Conservation (phyloP, 768 basidiomycete genomes). For the Suillus subaureus region DNA sequence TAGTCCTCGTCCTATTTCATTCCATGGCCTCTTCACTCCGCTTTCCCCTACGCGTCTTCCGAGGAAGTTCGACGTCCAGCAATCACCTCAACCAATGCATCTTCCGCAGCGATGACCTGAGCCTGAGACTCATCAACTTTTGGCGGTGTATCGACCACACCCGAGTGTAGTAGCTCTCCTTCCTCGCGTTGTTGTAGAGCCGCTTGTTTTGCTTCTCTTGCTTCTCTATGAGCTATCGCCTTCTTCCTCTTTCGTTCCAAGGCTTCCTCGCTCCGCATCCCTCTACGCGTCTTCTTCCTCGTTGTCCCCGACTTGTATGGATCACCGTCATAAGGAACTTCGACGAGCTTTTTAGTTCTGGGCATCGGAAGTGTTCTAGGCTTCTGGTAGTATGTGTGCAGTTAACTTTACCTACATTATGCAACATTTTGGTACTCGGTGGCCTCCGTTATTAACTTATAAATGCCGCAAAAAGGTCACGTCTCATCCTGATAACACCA, state of each 20-base stretch:
- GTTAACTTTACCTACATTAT: not conserved
- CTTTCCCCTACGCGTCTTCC: not conserved
- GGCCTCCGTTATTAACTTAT: not conserved
- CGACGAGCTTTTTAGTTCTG: not conserved
- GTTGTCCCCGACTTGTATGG: not conserved
- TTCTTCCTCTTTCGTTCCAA: not conserved
- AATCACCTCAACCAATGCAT: not conserved
- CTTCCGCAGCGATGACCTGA: not conserved
- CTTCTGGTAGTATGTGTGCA: not conserved
- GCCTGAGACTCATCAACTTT: not conserved
- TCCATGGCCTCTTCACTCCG: not conserved
- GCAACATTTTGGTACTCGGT: not conserved
- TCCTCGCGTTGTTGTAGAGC: not conserved
- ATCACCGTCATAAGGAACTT: not conserved
- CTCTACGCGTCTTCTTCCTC: not conserved
- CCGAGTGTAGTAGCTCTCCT: not conserved
- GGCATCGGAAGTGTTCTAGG: not conserved
- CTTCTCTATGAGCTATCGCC: too few species aligned
- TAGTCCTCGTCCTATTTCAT: not conserved
- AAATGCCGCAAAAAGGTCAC: not conserved
- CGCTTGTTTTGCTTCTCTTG: too few species aligned
- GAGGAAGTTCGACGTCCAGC: not conserved
- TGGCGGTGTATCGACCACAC: not conserved
- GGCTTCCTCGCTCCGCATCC: not conserved
- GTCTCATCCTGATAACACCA: too few species aligned